Evolutionary conservation across 23 red algal genomes (phyloP).

Genomic region (Chondrus crispus): DNA sequence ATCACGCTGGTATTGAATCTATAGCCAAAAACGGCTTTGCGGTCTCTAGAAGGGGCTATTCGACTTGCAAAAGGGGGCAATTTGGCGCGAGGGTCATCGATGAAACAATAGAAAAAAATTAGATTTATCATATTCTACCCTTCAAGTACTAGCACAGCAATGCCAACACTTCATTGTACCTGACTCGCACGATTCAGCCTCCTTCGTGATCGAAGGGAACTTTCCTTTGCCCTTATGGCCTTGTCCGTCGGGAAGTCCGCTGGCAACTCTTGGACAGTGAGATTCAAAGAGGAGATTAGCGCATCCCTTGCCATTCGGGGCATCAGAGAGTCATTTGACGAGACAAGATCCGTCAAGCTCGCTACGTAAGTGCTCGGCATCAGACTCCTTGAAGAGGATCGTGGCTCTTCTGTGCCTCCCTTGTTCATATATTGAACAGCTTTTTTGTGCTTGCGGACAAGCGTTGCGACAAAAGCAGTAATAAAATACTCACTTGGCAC

Average conservation of each 20-base stretch:
- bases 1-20: not conserved
- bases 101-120: not conserved
- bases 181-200: not conserved
- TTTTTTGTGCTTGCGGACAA: not conserved
- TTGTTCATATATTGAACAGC: not conserved
- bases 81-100: not conserved
- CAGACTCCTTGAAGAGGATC: not conserved
- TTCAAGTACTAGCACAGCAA: not conserved
- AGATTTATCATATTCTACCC: not conserved
- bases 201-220: not conserved
- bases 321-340: not conserved
- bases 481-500: not conserved
- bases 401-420: not conserved
- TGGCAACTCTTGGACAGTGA: not conserved
- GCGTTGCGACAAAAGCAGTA: not conserved
- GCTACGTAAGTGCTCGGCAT: not conserved
- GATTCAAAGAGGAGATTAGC: not conserved
- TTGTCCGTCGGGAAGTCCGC: not conserved
- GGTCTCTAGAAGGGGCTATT: not conserved
- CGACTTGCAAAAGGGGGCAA: not conserved
- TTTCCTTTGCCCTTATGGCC: not conserved
- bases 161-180: not conserved
- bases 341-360: not conserved
- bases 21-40: not conserved
- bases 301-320: not conserved